Evolutionary conservation across 805 yeast species (phyloP).

Genomic region (Komagataella ulmi): DNA sequence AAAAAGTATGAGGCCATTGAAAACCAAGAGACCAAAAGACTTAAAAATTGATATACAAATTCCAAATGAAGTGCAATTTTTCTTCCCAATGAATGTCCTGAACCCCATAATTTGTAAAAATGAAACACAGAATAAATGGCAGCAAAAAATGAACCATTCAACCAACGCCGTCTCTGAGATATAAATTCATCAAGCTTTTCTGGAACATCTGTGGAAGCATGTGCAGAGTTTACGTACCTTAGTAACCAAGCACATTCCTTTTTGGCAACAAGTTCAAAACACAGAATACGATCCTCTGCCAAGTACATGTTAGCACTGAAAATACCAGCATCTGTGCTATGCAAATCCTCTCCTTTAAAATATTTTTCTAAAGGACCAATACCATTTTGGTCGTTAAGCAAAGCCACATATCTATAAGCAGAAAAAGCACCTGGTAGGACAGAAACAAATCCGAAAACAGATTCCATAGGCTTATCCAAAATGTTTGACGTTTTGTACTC

Average conservation of each 20-base stretch:
- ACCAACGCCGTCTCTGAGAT: slow-evolving; percentile 90
- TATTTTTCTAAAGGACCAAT: slow-evolving; percentile 75
- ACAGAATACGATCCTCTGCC: slow-evolving; percentile 91
- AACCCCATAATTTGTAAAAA: slow-evolving; percentile 61
- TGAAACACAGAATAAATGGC: slow-evolving; percentile 79
- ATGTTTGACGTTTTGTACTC: slow-evolving; percentile 94
- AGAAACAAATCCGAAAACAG: slow-evolving; percentile 86
- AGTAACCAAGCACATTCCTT: slow-evolving; percentile 59
- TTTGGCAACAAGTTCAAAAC: slow-evolving; percentile 93
- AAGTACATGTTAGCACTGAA: slow-evolving; percentile 94
- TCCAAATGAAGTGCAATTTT: slow-evolving; percentile 66
- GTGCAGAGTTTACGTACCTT: slow-evolving; percentile 75
- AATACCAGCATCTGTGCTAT: slow-evolving; percentile 58
- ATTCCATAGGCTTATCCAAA: slow-evolving; percentile 90
- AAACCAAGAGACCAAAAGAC: slow-evolving; percentile 81
- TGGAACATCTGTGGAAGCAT: slow-evolving; percentile 94
- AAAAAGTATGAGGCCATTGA: slow-evolving; percentile 82
- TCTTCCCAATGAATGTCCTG: slow-evolving; percentile 59
- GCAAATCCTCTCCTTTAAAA: slow-evolving; percentile 82
- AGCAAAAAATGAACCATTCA: slow-evolving; percentile 93
- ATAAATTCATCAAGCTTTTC: slow-evolving; percentile 76
- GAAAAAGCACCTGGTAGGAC: slow-evolving; percentile 96
- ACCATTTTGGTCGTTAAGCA: slow-evolving; percentile 41
- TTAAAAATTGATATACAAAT: slow-evolving; percentile 63
- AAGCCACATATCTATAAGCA: slow-evolving; percentile 80